phyloP scores from a whole-genome alignment of 257 asterid genomes.

The Voacanga thouarsii region DNA sequence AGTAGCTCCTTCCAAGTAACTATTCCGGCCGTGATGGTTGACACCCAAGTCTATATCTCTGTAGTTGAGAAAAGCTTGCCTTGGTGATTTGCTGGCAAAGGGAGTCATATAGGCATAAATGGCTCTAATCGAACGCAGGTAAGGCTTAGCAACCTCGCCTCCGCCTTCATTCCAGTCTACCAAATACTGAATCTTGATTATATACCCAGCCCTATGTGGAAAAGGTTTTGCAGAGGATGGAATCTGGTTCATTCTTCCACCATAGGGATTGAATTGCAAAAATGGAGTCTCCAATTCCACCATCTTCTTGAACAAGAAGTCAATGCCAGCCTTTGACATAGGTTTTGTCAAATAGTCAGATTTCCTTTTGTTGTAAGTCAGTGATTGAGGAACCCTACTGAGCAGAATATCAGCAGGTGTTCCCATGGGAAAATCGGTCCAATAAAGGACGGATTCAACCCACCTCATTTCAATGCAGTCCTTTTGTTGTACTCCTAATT shows the following conservation, averaged over 20 bases:
- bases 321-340: slow-evolving; percentile 8
- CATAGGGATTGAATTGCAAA: slow-evolving; percentile 39
- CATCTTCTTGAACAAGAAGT: slow-evolving; percentile 6
- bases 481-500: slow-evolving; percentile 4
- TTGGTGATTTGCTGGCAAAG: background rate
- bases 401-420: background rate
- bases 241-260: slow-evolving; percentile 37
- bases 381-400: slow-evolving; percentile 9
- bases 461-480: slow-evolving; percentile 19
- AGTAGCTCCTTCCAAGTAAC: slow-evolving; percentile 16
- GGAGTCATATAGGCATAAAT: slow-evolving; percentile 40
- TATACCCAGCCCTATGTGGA: slow-evolving; percentile 40
- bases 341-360: slow-evolving; percentile 7
- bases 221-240: slow-evolving; percentile 29
- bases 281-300: slow-evolving; percentile 26
- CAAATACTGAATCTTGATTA: slow-evolving; percentile 43
- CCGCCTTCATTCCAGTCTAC: slow-evolving; percentile 32
- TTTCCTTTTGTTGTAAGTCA: slow-evolving; percentile 4
- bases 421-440: background rate
- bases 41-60: slow-evolving; percentile 42
- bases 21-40: slow-evolving; percentile 12
- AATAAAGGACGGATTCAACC: slow-evolving; percentile 12
- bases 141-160: slow-evolving; percentile 7
- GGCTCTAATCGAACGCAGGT: slow-evolving; percentile 17
- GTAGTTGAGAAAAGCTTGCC: slow-evolving; percentile 43